Evolutionary conservation across 805 yeast species (phyloP).

Genomic region (Monosporozyma aquatica): DNA sequence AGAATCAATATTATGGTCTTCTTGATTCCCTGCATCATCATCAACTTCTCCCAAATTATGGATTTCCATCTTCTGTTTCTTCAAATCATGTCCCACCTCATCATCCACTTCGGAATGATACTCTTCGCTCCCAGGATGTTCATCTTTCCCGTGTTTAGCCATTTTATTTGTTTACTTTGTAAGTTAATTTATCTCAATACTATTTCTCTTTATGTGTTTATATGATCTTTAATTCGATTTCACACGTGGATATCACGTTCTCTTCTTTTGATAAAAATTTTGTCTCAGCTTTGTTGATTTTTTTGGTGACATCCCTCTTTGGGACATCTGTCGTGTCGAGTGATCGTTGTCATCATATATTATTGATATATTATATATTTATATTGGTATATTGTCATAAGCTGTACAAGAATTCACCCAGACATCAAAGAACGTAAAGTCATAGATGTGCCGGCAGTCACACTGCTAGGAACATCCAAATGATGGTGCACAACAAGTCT

Average conservation of each 20-base stretch:
- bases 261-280: too few species aligned
- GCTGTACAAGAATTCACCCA: too few species aligned
- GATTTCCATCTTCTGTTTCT: slow-evolving; percentile 5
- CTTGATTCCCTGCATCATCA: too few species aligned
- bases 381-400: not conserved
- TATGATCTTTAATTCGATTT: too few species aligned
- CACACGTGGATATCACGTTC: slow-evolving; percentile 21
- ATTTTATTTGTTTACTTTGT: not conserved
- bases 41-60: slow-evolving; percentile 7
- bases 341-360: too few species aligned
- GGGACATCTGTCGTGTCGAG: not conserved
- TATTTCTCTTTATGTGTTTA: too few species aligned
- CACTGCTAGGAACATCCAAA: slow-evolving; percentile 15
- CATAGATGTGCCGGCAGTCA: slow-evolving; percentile 10
- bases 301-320: not conserved
- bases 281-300: slow-evolving; percentile 1
- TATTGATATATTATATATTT: too few species aligned
- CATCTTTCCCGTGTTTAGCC: too few species aligned
- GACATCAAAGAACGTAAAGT: slow-evolving; percentile 12
- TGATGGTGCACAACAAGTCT: slow-evolving; percentile 14
- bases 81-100: not conserved
- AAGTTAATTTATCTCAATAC: too few species aligned
- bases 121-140: not conserved
- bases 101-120: not conserved
- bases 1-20: slow-evolving; percentile 26